A percentile compares a stretch with the other conserved stretches of the same genome.
Conservation (phyloP, 306 rosid species). For the Psophocarpus tetragonolobus region DNA sequence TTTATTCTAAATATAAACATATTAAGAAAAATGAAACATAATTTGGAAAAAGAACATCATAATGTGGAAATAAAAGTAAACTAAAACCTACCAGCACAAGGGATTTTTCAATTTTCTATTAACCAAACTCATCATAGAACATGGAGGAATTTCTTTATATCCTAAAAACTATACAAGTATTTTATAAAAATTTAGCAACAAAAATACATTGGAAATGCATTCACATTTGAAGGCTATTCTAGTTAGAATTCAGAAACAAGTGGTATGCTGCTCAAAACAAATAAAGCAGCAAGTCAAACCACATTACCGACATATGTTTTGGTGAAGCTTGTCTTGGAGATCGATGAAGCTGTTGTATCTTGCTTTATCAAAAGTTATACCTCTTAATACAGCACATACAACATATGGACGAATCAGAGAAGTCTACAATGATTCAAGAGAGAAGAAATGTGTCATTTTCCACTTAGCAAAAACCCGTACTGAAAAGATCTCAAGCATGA, state of each 20-base stretch:
- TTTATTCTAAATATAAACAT: not conserved
- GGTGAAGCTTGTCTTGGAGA: conserved; percentile 97
- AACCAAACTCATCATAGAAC: not conserved
- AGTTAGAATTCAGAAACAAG: conserved; percentile 16
- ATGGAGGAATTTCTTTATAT: not conserved
- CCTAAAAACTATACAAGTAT: not conserved
- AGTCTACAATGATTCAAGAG: conserved; percentile 53
- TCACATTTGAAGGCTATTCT: not conserved
- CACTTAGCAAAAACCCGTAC: conserved; percentile 3
- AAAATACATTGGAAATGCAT: not conserved
- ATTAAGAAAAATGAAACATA: not conserved
- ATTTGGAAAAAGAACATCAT: not conserved
- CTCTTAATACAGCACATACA: conserved; percentile 90
- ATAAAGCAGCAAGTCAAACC: conserved; percentile 10
- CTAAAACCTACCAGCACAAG: not conserved
- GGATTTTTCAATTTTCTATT: not conserved
- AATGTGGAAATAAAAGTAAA: not conserved
- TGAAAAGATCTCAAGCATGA: not conserved
- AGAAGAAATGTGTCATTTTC: conserved; percentile 16
- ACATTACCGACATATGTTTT: conserved; percentile 89
- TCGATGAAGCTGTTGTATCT: conserved; percentile 92
- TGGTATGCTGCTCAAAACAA: not conserved
- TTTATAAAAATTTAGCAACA: not conserved
- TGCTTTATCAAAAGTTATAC: conserved; percentile 65
- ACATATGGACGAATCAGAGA: conserved; percentile 68